phyloP scores from a whole-genome alignment of 2,329 filamentous ascomycete genomes.

The Pyrenophora tritici-repentis region DNA sequence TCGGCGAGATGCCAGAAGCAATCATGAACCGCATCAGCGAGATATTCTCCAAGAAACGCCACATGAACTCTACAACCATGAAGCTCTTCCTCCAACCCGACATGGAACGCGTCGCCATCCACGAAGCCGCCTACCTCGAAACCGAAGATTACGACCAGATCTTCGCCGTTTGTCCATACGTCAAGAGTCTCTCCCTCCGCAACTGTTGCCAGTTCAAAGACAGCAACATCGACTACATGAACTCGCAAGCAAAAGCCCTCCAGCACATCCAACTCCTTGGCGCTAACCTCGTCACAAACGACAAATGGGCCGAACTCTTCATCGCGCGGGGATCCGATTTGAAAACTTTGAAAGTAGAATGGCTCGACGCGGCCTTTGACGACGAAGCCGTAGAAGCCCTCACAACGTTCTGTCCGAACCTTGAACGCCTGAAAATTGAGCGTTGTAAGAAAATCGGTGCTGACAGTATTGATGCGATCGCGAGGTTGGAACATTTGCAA shows the following conservation, averaged over 20 bases:
- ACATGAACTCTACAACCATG: slow-evolving; percentile 58
- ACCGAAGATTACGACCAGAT: slow-evolving; percentile 79
- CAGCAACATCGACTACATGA: slow-evolving; percentile 77
- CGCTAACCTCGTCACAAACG: slow-evolving; percentile 79
- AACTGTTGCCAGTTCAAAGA: slow-evolving; percentile 95
- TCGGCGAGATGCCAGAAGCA: slow-evolving; percentile 64
- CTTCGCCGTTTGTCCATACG: slow-evolving; percentile 72
- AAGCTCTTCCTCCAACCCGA: slow-evolving; percentile 59
- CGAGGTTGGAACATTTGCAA: slow-evolving; percentile 65
- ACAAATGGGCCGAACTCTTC: slow-evolving; percentile 75
- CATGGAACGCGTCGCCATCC: slow-evolving; percentile 61
- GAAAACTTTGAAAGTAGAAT: slow-evolving; percentile 75
- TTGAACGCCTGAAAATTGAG: slow-evolving; percentile 78
- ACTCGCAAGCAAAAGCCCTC: slow-evolving; percentile 71
- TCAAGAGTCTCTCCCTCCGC: slow-evolving; percentile 74
- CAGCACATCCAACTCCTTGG: slow-evolving; percentile 78
- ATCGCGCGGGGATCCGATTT: slow-evolving; percentile 67
- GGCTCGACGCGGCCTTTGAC: slow-evolving; percentile 80
- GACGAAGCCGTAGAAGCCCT: slow-evolving; percentile 71
- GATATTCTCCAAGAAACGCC: slow-evolving; percentile 67
- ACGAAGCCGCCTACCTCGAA: slow-evolving; percentile 68
- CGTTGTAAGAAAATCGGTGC: slow-evolving; percentile 77
- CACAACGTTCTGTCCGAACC: slow-evolving; percentile 65
- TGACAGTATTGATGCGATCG: slow-evolving; percentile 68
- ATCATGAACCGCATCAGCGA: slow-evolving; percentile 64